A percentile compares a stretch with the other conserved stretches of the same genome.
Evolutionary conservation across 2,329 filamentous ascomycete species (phyloP).

Genomic region (Curvularia spicifera): DNA sequence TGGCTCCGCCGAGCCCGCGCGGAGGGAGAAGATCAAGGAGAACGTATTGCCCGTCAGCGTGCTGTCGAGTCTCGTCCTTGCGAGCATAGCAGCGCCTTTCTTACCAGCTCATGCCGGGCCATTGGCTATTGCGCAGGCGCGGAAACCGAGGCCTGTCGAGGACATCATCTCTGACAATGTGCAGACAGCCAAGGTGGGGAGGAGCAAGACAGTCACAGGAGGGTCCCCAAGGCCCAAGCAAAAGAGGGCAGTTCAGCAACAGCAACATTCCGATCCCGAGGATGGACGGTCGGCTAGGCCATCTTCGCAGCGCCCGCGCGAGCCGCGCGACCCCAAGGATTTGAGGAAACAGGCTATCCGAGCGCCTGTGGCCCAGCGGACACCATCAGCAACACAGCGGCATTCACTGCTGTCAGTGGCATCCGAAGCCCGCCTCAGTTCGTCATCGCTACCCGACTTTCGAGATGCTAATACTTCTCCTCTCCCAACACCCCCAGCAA

Average conservation of each 20-base stretch:
- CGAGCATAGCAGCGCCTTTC: slow-evolving; percentile 75
- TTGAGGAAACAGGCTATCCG: slow-evolving; percentile 38
- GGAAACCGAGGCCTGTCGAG: slow-evolving; percentile 71
- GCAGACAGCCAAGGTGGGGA: slow-evolving; percentile 63
- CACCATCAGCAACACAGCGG: slow-evolving; percentile 46
- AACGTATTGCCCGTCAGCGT: slow-evolving; percentile 82
- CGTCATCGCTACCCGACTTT: slow-evolving; percentile 70
- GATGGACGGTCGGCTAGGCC: slow-evolving; percentile 47
- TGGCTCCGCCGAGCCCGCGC: slow-evolving; percentile 71
- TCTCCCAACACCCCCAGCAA: slow-evolving; percentile 49
- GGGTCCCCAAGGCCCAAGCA: slow-evolving; percentile 53
- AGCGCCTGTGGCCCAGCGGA: slow-evolving; percentile 27
- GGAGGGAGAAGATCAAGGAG: slow-evolving; percentile 78
- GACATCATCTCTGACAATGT: slow-evolving; percentile 67
- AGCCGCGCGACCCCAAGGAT: slow-evolving; percentile 38
- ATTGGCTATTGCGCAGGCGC: slow-evolving; percentile 79
- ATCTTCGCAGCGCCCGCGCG: slow-evolving; percentile 41
- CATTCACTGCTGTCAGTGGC: slow-evolving; percentile 61
- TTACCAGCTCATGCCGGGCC: slow-evolving; percentile 81
- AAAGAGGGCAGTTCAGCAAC: slow-evolving; percentile 48
- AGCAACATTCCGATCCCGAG: slow-evolving; percentile 48
- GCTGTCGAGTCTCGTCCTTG: slow-evolving; percentile 79
- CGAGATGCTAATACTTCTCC: slow-evolving; percentile 57
- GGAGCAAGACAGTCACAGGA: slow-evolving; percentile 72
- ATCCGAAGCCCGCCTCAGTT: slow-evolving; percentile 69